Conservation (phyloP, 2,329 filamentous ascomycete species). For the Fusarium irregulare region DNA sequence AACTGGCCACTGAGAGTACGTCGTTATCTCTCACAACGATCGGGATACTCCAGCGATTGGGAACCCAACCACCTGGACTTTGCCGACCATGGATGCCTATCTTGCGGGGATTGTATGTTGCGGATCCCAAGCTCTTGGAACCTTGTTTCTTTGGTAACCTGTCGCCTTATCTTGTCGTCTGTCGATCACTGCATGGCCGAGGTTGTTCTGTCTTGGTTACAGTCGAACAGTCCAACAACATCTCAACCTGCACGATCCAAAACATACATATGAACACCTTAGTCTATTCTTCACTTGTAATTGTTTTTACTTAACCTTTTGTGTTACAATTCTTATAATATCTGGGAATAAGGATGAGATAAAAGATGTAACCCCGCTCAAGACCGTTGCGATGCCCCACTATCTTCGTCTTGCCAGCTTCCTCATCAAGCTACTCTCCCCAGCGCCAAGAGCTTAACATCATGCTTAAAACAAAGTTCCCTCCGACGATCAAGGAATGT, state of each 20-base stretch:
- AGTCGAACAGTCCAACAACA: fast-evolving
- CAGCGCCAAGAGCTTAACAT: constrained; percentile 29
- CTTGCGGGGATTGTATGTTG: background rate
- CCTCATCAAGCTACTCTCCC: constrained; percentile 29
- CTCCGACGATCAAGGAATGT: constrained; percentile 1
- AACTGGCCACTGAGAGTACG: background rate
- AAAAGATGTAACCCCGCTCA: constrained; percentile 8
- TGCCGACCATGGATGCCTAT: background rate
- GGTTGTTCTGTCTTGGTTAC: background rate
- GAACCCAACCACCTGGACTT: background rate
- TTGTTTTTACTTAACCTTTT: too few species aligned
- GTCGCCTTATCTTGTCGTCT: constrained; percentile 17
- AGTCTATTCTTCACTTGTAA: too few species aligned
- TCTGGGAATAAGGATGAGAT: too few species aligned
- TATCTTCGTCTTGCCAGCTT: constrained; percentile 19
- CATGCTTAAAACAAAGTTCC: constrained; percentile 20
- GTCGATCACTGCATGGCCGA: constrained; percentile 5
- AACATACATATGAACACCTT: too few species aligned
- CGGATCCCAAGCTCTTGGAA: background rate
- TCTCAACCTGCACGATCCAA: fast-evolving
- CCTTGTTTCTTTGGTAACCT: background rate
- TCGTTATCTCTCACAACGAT: background rate
- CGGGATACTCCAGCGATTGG: fast-evolving
- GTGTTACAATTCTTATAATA: too few species aligned
- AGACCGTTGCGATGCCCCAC: constrained; percentile 24